Percentiles rank a stretch among this genome's conserved stretches.
These are phyloP conservation scores for Dalbergia oliveri DNA, from an alignment of 306 rosid genomes.

Conservation along the genomic window DNA sequence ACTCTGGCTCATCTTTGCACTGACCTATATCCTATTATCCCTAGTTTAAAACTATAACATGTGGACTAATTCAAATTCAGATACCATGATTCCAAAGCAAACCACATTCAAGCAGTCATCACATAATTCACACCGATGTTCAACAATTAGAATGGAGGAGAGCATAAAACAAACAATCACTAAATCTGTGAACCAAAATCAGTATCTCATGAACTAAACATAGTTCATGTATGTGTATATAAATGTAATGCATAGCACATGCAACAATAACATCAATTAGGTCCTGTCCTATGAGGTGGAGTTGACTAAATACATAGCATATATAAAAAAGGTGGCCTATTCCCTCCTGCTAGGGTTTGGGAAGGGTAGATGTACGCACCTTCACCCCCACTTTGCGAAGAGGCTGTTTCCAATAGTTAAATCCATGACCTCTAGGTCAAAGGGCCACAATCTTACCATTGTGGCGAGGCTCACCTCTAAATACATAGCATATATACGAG, in stretches of 20 bases:
- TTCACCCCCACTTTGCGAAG: too few species aligned
- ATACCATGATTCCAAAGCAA: neutral
- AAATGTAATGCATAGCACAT: neutral
- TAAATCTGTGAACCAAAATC: neutral
- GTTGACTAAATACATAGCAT: neutral
- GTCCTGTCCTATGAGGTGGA: neutral
- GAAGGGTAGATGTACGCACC: too few species aligned
- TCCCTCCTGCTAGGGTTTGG: too few species aligned
- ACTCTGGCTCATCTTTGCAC: slow-evolving; percentile 2
- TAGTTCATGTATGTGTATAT: neutral
- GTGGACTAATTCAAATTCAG: neutral
- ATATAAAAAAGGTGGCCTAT: neutral
- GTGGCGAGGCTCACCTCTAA: too few species aligned
- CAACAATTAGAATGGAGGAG: neutral
- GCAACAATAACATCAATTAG: neutral
- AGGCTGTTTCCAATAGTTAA: too few species aligned
- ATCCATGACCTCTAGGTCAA: too few species aligned
- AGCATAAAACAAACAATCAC: neutral
- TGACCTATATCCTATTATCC: neutral
- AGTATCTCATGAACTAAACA: neutral
- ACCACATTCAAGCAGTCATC: slow-evolving; percentile 3
- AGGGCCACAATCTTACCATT: too few species aligned
- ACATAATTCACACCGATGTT: neutral
- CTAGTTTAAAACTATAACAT: neutral
- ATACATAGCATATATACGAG: neutral